Evolutionary conservation across 2,329 filamentous ascomycete species (phyloP).

Genomic region (Xylariaceae sp.): DNA sequence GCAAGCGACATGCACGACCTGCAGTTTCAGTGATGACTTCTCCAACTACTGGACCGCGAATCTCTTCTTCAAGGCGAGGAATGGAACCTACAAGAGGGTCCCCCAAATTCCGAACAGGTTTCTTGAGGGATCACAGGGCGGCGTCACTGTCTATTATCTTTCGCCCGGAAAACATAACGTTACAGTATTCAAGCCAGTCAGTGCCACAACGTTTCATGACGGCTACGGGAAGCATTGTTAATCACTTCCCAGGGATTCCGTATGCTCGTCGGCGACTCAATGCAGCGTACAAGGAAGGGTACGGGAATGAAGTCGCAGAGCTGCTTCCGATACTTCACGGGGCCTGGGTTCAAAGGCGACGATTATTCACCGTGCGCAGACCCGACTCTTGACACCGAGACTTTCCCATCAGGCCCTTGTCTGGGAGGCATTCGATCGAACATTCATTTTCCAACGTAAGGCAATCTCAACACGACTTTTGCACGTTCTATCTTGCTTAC

Average conservation of each 20-base stretch:
- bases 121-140: conserved; percentile 31
- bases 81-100: conserved; percentile 37
- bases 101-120: conserved; percentile 28
- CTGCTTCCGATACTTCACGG: conserved; percentile 33
- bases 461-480: background rate
- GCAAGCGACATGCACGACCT: conserved; percentile 36
- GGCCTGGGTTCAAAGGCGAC: background rate
- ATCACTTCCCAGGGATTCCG: conserved; percentile 29
- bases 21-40: conserved; percentile 21
- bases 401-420: background rate
- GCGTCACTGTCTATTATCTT: conserved; percentile 42
- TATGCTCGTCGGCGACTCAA: conserved; percentile 37
- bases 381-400: background rate
- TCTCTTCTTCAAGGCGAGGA: conserved; percentile 34
- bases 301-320: conserved; percentile 29
- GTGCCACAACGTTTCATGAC: conserved; percentile 3
- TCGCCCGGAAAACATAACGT: conserved; percentile 29
- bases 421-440: background rate
- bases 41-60: conserved; percentile 28
- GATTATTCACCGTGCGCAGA: conserved; percentile 4
- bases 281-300: conserved; percentile 28
- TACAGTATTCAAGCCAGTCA: conserved; percentile 37
- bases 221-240: conserved; percentile 5
- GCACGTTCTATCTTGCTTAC: background rate
- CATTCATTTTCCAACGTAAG: background rate